These are phyloP conservation scores for Athelia sp. DNA, from an alignment of 1,284 basidiomycete genomes.

Conservation along the genomic window DNA sequence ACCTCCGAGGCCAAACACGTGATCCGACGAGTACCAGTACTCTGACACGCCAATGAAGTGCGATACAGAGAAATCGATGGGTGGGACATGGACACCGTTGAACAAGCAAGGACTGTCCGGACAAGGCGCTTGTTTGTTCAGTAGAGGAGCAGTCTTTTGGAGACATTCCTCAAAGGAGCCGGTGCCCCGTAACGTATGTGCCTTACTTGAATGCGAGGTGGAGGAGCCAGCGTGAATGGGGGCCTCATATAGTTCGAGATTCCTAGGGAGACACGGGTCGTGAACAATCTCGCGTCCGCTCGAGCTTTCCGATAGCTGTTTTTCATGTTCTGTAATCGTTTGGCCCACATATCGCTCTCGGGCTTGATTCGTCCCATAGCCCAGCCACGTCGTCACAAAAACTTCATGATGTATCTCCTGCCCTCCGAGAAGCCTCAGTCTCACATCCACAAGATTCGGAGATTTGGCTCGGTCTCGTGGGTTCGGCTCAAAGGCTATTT, in stretches of 20 bases:
- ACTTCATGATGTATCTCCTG: slow-evolving; percentile 88
- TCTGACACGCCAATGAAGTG: slow-evolving; percentile 98
- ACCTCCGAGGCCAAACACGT: slow-evolving; percentile 92
- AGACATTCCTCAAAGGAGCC: slow-evolving; percentile 91
- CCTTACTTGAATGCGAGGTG: slow-evolving; percentile 37
- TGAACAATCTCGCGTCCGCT: slow-evolving; percentile 41
- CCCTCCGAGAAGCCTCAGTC: slow-evolving; percentile 79
- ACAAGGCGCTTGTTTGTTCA: slow-evolving; percentile 87
- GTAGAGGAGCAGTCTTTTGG: slow-evolving; percentile 65
- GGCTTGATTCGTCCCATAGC: slow-evolving; percentile 96
- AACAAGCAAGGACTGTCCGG: slow-evolving; percentile 88
- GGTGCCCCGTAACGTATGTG: slow-evolving; percentile 76
- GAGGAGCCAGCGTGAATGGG: slow-evolving; percentile 38
- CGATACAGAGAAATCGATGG: slow-evolving; percentile 86
- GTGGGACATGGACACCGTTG: slow-evolving; percentile 92
- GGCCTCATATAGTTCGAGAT: slow-evolving; percentile 55
- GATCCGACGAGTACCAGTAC: slow-evolving; percentile 99
- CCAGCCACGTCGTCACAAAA: slow-evolving; percentile 98
- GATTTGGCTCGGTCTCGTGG: slow-evolving; percentile 45
- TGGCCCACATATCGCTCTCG: slow-evolving; percentile 85
- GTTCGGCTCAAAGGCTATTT: slow-evolving; percentile 92
- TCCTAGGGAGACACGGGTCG: slow-evolving; percentile 89
- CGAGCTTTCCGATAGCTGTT: slow-evolving; percentile 38
- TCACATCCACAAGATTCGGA: slow-evolving; percentile 75
- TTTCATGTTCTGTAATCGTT: slow-evolving; percentile 55